Evolutionary conservation across 2,329 filamentous ascomycete species (phyloP), one percentile per base, ranked within the genome.

Genomic region (Hymenoscyphus fraxineus): DNA sequence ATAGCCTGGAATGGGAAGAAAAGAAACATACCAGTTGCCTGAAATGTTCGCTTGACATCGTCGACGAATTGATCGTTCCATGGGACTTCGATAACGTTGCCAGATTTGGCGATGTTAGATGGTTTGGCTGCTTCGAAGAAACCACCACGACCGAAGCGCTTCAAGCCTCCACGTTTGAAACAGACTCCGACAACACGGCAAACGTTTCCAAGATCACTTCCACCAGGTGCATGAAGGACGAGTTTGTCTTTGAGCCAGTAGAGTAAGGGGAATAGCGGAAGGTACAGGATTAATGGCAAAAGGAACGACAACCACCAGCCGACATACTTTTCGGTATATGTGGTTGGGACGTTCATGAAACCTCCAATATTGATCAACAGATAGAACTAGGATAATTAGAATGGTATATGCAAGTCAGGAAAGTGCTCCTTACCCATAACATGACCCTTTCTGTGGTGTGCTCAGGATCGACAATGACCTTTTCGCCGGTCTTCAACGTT

Each of bases 11-110:
- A 75, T 12, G 80, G 80, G 65, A 79, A 80, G 76, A 81, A 83
- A 38, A 79, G 70, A 76, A 90, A 93, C 54, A 92, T 89, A 67
- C 84, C 81, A 78, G 87, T 90, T 64, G 88, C 88, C 72, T 84
- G 81, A 65, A 90, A 79, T 66, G 88, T 88, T 76, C 90, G 88
- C 60, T 82, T 82, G 60, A 93, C 87, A 73, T 93, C 89, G 72
- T 92, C 89, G 27, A 94, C 90, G 87, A 90, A 94, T 54, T 84
- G 85, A 70, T 94, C 91, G 67, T 93, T 90, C 72, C 92, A 93
- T 0, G 86, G 88, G 85, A 93, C 92, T 86, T 88, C 92, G 0
- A 65, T 61, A 0, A 89, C 89, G 64, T 85, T 85, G 68, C 81
- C 75, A 1, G 76, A 77, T 35, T 81, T 77, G 10, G 83, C 79